Conservation (phyloP, 2,329 filamentous ascomycete genomes). For the Orbilia brochopaga region DNA sequence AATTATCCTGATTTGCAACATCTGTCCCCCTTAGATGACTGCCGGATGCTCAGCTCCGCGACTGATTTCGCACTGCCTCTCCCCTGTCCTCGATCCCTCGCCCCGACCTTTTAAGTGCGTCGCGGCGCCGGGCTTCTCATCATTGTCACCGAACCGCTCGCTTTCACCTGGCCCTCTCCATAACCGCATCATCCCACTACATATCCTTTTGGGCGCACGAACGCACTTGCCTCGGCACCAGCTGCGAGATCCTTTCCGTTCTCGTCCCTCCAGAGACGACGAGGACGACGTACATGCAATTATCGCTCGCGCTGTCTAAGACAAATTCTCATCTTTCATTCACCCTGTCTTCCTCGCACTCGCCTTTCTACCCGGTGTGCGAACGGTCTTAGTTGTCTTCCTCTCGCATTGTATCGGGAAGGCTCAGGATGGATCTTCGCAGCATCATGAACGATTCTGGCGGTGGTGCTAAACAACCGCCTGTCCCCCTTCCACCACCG, state of each 20-base stretch:
- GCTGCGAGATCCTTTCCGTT: constrained; percentile 28
- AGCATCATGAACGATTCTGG: constrained; percentile 54
- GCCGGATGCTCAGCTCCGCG: background rate
- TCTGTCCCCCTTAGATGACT: background rate
- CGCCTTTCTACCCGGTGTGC: constrained; percentile 8
- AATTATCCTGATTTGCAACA: background rate
- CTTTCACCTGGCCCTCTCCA: background rate
- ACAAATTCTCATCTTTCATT: constrained; percentile 7
- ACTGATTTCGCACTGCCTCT: background rate
- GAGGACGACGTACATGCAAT: constrained; percentile 37
- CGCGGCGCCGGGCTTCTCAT: background rate
- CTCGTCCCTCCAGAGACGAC: constrained; percentile 20
- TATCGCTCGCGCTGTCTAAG: constrained; percentile 38
- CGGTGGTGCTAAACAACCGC: constrained; percentile 41
- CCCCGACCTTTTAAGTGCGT: constrained; percentile 1
- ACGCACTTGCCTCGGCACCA: background rate
- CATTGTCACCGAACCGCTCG: background rate
- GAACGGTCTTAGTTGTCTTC: constrained; percentile 6
- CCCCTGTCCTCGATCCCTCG: constrained; percentile 6
- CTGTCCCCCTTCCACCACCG: constrained; percentile 39
- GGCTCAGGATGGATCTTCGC: constrained; percentile 54
- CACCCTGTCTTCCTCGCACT: constrained; percentile 6
- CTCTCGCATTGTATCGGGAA: constrained; percentile 12
- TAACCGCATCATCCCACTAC: background rate
- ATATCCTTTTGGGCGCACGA: background rate